Base-by-base conservation (phyloP, 2,329 filamentous ascomycete genomes). In the Colletotrichum siamense region DNA sequence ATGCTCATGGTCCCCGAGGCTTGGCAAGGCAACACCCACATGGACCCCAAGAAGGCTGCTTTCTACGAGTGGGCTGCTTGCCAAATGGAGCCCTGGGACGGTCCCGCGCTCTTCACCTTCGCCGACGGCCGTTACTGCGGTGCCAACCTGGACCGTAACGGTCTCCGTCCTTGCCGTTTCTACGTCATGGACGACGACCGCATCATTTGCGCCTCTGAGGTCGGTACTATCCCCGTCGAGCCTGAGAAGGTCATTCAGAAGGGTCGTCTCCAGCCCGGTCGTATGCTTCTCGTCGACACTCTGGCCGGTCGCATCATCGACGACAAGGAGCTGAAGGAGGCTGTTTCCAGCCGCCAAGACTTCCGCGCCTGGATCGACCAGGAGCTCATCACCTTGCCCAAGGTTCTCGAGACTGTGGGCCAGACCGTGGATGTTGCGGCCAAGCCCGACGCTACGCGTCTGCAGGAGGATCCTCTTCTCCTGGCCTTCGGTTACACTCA, bases 41-140 rank as follows among this genome's bases (percentile, higher is more conserved):
- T 99, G 94, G 96, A 98, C 81, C 95, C 96, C 73, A 95, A 95
- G 82, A 99, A 99, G 88, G 95, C 96, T 75, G 96, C 96, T 68
- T 99, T 98, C 87, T 99, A 99, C 87, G 96, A 99, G 85, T 99
- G 96, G 96, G 96, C 96, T 82, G 96, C 96, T 79, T 99, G 96
- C 86, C 95, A 98, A 89, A 99, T 99, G 96, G 96, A 99, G 88
- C 96, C 96, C 18, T 99, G 96, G 96, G 96, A 99, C 86, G 96
- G 96, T 22, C 96, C 96, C 39, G 96, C 96, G 72, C 92, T 99
- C 36, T 99, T 99, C 89, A 98, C 96, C 8, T 99, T 99, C 86
- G 95, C 96, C 32, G 96, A 99, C 84, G 96, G 96, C 77, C 94
- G 96, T 78, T 99, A 97, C 90, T 99, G 96, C 82, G 96, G 96